Evolutionary conservation across 148 eudicot genomes (phyloP).

Genomic region (Beta vulgaris): DNA sequence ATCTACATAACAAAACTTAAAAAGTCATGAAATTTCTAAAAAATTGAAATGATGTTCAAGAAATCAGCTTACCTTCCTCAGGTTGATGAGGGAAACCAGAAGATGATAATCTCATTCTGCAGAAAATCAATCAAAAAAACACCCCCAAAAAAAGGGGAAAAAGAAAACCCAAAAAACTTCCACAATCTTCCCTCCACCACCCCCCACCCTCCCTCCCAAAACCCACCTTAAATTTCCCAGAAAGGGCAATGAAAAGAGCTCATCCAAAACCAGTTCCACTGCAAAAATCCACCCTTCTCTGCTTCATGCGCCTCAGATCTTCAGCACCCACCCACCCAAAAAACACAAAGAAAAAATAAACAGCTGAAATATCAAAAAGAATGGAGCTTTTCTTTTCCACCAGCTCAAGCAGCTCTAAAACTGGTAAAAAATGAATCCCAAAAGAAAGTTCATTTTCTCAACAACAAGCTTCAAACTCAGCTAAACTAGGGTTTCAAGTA

Average conservation of each 20-base stretch:
- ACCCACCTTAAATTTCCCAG: conserved; percentile 16
- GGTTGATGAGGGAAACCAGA: conserved; percentile 36
- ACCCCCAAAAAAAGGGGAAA: conserved; percentile 6
- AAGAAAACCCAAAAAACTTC: not conserved
- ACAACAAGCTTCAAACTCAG: not conserved
- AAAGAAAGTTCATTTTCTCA: conserved; percentile 9
- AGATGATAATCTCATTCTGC: conserved; percentile 39
- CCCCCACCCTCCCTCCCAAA: conserved; percentile 8
- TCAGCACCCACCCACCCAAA: conserved; percentile 17
- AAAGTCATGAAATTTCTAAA: not conserved
- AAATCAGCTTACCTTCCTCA: conserved; percentile 40
- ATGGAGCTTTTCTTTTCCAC: not conserved
- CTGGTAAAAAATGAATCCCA: not conserved
- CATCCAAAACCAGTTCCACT: conserved; percentile 43
- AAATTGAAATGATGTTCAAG: not conserved
- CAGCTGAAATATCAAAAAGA: not conserved
- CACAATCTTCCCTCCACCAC: not conserved
- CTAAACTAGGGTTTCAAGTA: conserved; percentile 23
- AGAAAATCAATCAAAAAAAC: conserved; percentile 22
- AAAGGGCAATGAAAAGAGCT: conserved; percentile 8
- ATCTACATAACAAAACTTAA: not conserved
- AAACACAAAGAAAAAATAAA: not conserved
- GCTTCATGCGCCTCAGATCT: conserved; percentile 44
- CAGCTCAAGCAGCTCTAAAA: not conserved
- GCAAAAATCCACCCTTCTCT: conserved; percentile 27